Conservation (phyloP, 2,329 filamentous ascomycete genomes). For the Calcarisporium arbuscula region DNA sequence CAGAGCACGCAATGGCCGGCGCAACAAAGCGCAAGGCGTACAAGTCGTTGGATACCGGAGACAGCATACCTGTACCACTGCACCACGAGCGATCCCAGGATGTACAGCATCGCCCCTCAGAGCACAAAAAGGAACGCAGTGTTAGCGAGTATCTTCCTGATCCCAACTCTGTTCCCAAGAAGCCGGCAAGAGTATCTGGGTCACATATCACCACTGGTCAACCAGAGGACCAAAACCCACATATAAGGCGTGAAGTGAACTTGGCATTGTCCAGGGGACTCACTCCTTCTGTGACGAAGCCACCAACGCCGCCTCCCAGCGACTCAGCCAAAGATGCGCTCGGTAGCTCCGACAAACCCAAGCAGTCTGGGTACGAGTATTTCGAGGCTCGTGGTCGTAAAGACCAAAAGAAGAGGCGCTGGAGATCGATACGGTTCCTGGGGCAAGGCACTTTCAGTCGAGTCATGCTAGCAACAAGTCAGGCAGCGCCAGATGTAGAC, state of each 20-base stretch:
- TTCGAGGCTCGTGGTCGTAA: slow-evolving; percentile 64
- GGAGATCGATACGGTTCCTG: slow-evolving; percentile 72
- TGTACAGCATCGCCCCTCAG: slow-evolving; percentile 13
- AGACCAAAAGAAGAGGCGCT: slow-evolving; percentile 66
- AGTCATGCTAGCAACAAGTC: slow-evolving; percentile 83
- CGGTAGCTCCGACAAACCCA: slow-evolving; percentile 29
- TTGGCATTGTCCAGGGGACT: slow-evolving; percentile 74
- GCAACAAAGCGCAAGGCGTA: slow-evolving; percentile 54
- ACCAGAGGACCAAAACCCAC: slow-evolving; percentile 35
- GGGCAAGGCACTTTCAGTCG: slow-evolving; percentile 95
- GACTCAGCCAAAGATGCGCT: slow-evolving; percentile 51
- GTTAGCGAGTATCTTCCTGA: slow-evolving; percentile 84
- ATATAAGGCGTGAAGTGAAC: slow-evolving; percentile 69
- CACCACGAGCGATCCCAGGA: slow-evolving; percentile 9
- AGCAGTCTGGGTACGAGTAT: slow-evolving; percentile 46
- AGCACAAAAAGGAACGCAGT: slow-evolving; percentile 69
- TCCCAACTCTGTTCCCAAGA: slow-evolving; percentile 57
- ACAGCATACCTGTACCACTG: slow-evolving; percentile 22
- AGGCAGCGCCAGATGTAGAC: slow-evolving; percentile 50
- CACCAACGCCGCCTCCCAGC: slow-evolving; percentile 77
- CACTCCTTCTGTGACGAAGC: slow-evolving; percentile 50
- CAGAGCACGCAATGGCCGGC: slow-evolving; percentile 42
- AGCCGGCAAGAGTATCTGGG: slow-evolving; percentile 68
- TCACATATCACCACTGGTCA: slow-evolving; percentile 40
- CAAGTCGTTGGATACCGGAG: slow-evolving; percentile 25